Base-by-base conservation (phyloP, 768 basidiomycete genomes). In the Tulasnella sp. region DNA sequence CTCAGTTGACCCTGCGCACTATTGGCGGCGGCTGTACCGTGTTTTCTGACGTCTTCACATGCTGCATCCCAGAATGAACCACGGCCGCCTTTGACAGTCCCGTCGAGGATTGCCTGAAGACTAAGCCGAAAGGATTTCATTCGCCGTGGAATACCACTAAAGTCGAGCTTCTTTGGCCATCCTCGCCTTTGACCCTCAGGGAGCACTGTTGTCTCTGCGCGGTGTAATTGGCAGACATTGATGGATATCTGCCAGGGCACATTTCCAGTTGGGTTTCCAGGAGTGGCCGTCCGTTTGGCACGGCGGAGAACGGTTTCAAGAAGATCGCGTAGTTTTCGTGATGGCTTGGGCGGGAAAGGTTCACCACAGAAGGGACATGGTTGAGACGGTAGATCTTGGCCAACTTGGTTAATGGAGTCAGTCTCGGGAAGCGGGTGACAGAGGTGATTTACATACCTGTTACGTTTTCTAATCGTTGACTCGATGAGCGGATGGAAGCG, bases 331-430 rank as follows among this genome's bases (percentile, higher is more conserved):
- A 90, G 72, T 21, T 74, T 69, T 1, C 79, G 76, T 0, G 86
- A 83, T 4, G 83, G 83, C 3, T 72, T 68, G 1, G 71, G 58
- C 0, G 88, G 89, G 9, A 89, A 72, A 0, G 71, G 75, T 17
- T 77, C 75, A 62, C 91, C 88, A 61, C 88, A 91, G 67, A 83
- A 91, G 0, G 88, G 86, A 64, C 88, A 91, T 2, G 89, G 69
- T 1, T 73, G 81, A 5, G 71, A 73, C 9, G 86, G 86, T 23
- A 27, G 7, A n/a, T n/a, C n/a, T n/a, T n/a, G n/a, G n/a, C n/a
- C n/a, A n/a, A n/a, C n/a, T n/a, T n/a, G n/a, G n/a, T n/a, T n/a
- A n/a, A n/a, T n/a, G n/a, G n/a, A n/a, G n/a, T n/a, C n/a, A n/a
- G n/a, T n/a, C n/a, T n/a, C n/a, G n/a, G n/a, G n/a, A n/a, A n/a